phyloP scores from a whole-genome alignment of 2,329 filamentous ascomycete genomes.

The Aspergillus spinulosporus region DNA sequence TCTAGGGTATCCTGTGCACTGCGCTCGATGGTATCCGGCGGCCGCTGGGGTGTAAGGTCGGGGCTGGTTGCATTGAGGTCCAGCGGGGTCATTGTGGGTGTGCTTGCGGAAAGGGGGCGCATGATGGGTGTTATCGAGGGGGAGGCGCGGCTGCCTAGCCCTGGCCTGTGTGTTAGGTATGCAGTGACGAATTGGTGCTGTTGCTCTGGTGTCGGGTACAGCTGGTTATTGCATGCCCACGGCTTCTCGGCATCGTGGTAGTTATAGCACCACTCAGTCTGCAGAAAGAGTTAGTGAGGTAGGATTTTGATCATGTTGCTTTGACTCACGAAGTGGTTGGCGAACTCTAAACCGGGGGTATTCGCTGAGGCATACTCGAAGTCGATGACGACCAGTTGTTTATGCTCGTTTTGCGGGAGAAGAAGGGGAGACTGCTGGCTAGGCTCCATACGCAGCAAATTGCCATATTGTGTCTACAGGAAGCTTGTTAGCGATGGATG shows the following conservation, averaged over 20 bases:
- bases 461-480: constrained; percentile 89
- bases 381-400: constrained; percentile 94
- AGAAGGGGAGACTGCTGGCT: constrained; percentile 77
- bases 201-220: constrained; percentile 77
- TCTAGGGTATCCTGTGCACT: constrained; percentile 64
- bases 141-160: constrained; percentile 35
- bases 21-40: constrained; percentile 57
- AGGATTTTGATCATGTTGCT: no score
- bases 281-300: constrained; percentile 21
- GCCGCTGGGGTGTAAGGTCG: constrained; percentile 51
- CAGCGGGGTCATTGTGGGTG: constrained; percentile 61
- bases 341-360: constrained; percentile 82
- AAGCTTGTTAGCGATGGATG: constrained; percentile 19
- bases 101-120: constrained; percentile 54
- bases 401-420: constrained; percentile 88
- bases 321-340: constrained; percentile 80
- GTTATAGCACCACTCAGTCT: constrained; percentile 95
- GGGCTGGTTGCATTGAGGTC: constrained; percentile 74
- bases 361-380: constrained; percentile 97
- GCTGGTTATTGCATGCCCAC: constrained; percentile 65
- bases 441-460: constrained; percentile 79
- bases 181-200: constrained; percentile 82
- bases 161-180: constrained; percentile 79
- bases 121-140: constrained; percentile 40
- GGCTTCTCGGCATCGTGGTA: constrained; percentile 74